These are phyloP conservation scores for Prunus mongolica DNA, from an alignment of 306 rosid genomes.

Conservation along the genomic window DNA sequence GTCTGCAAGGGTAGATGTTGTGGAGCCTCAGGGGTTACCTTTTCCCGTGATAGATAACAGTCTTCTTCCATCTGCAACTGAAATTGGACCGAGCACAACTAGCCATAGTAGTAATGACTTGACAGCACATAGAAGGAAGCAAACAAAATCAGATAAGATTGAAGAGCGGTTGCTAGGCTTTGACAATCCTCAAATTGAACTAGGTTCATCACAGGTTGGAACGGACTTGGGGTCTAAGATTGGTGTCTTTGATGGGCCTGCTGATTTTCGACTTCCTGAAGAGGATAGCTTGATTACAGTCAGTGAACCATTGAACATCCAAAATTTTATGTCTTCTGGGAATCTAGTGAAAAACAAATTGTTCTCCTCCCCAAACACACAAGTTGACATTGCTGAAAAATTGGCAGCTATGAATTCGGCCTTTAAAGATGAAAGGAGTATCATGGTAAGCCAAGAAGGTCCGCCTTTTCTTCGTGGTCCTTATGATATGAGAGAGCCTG, in stretches of 20 bases:
- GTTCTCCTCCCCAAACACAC: slow-evolving; percentile 41
- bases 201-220: slow-evolving; percentile 44
- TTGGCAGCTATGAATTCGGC: slow-evolving; percentile 53
- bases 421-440: slow-evolving; percentile 53
- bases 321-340: slow-evolving; percentile 45
- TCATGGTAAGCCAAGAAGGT: slow-evolving; percentile 67
- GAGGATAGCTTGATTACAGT: slow-evolving; percentile 68
- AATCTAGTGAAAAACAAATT: slow-evolving; percentile 50
- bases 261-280: slow-evolving; percentile 58
- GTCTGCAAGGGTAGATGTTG: slow-evolving; percentile 49
- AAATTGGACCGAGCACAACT: slow-evolving; percentile 26
- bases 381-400: slow-evolving; percentile 59
- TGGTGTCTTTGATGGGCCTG: slow-evolving; percentile 52
- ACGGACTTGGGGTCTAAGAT: slow-evolving; percentile 43
- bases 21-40: slow-evolving; percentile 53
- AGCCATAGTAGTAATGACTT: slow-evolving; percentile 44
- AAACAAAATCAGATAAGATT: slow-evolving; percentile 43
- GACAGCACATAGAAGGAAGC: slow-evolving; percentile 43
- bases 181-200: slow-evolving; percentile 51
- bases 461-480: slow-evolving; percentile 51
- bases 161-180: slow-evolving; percentile 56
- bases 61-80: slow-evolving; percentile 38
- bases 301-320: slow-evolving; percentile 51
- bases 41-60: slow-evolving; percentile 43
- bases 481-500: slow-evolving; percentile 62